Percentiles rank a stretch among this genome's conserved stretches.
Conservation (phyloP, 2,329 filamentous ascomycete genomes). For the Apiospora phragmitis region DNA sequence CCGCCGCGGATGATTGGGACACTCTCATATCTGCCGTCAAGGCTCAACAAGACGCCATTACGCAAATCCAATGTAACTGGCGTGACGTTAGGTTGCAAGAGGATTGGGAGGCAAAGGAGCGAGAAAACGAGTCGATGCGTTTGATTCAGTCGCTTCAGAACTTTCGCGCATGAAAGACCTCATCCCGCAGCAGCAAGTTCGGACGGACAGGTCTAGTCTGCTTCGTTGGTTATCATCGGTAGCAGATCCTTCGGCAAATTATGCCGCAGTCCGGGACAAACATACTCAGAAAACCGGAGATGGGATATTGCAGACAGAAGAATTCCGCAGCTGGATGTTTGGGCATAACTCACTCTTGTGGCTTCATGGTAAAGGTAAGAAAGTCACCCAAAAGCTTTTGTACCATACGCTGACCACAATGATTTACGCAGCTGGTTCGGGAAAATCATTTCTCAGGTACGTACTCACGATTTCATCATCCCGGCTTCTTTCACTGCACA, state of each 20-base stretch:
- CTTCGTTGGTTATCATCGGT: background rate
- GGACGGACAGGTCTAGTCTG: background rate
- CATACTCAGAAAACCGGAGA: background rate
- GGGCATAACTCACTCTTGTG: background rate
- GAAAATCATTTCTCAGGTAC: background rate
- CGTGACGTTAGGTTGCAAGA: background rate
- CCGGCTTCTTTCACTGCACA: no score
- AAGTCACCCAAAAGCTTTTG: background rate
- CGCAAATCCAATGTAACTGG: background rate
- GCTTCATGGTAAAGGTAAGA: background rate
- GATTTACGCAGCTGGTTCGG: background rate
- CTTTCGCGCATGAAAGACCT: background rate
- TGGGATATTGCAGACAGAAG: background rate
- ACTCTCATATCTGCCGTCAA: background rate
- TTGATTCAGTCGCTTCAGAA: background rate
- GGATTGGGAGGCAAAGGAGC: background rate
- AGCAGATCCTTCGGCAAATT: background rate
- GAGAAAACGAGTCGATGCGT: background rate
- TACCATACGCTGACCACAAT: background rate
- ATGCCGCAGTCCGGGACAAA: background rate
- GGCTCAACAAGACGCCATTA: background rate
- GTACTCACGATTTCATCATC: background rate
- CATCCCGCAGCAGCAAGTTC: background rate
- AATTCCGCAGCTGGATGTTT: background rate
- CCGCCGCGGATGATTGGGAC: background rate